Conservation (phyloP, 2,329 filamentous ascomycete species). For the Fusarium pilosicola region DNA sequence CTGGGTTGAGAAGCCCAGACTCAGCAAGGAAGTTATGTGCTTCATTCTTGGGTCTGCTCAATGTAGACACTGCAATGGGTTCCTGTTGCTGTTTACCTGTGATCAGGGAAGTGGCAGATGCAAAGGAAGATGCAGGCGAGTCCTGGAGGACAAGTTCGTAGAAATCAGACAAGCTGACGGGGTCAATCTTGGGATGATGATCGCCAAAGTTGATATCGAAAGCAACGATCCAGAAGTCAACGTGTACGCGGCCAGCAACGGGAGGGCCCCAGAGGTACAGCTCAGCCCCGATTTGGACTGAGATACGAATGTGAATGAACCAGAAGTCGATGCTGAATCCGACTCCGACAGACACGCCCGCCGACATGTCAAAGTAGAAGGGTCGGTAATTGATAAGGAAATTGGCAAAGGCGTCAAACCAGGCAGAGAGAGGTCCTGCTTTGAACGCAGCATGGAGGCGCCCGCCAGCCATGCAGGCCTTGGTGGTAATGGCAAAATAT, state of each 20-base stretch:
- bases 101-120: neutral
- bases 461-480: conserved; percentile 55
- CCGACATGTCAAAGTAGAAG: neutral
- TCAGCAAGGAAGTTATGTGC: conserved; percentile 9
- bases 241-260: neutral
- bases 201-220: conserved; percentile 7
- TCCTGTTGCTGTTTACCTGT: neutral
- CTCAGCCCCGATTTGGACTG: neutral
- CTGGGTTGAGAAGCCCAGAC: neutral
- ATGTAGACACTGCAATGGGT: neutral
- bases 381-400: conserved; percentile 48
- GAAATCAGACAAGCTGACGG: neutral
- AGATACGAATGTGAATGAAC: neutral
- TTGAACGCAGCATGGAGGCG: conserved; percentile 44
- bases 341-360: neutral
- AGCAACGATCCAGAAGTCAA: conserved; percentile 8
- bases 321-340: neutral
- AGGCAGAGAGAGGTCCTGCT: conserved; percentile 50
- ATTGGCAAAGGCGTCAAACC: conserved; percentile 53
- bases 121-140: neutral
- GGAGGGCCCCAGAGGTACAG: neutral
- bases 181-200: neutral
- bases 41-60: neutral
- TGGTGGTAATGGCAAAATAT: conserved; percentile 59
- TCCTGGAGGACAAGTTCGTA: conserved; percentile 2